These are phyloP conservation scores for Termitomyces sp. DNA, from an alignment of 768 basidiomycete species.

Conservation along the genomic window DNA sequence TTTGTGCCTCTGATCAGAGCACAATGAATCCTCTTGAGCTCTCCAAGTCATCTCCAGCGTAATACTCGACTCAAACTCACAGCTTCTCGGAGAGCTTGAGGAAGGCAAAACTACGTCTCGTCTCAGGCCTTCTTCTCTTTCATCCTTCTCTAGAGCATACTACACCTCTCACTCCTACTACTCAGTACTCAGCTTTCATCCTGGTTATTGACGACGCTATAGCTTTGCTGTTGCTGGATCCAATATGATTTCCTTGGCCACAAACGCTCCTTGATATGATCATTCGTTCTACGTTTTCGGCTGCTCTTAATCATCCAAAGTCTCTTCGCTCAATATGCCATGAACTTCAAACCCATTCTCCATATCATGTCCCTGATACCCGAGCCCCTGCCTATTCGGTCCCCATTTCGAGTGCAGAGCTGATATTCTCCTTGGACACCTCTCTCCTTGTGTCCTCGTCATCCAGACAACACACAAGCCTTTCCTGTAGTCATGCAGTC, in stretches of 20 bases:
- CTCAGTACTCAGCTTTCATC: not conserved
- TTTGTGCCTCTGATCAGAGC: not conserved
- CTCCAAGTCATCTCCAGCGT: not conserved
- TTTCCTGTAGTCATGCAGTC: not conserved
- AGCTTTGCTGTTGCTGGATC: not conserved
- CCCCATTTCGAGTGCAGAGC: slow-evolving; percentile 41
- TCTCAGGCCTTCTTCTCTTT: too few species aligned
- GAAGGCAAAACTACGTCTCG: not conserved
- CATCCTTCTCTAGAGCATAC: not conserved
- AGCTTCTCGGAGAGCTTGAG: not conserved
- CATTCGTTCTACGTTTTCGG: not conserved
- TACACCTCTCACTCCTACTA: not conserved
- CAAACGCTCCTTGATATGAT: not conserved
- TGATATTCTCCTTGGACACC: not conserved
- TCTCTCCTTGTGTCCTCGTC: not conserved
- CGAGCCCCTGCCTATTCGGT: too few species aligned
- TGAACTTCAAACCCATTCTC: too few species aligned
- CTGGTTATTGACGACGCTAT: not conserved
- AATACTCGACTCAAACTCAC: not conserved
- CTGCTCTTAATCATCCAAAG: too few species aligned
- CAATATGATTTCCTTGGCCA: not conserved
- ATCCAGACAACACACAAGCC: not conserved
- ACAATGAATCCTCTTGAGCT: not conserved
- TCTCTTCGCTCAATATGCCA: too few species aligned
- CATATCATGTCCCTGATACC: too few species aligned